Percentiles rank a stretch among this genome's conserved stretches.
Evolutionary conservation across 2,329 filamentous ascomycete genomes (phyloP).

Genomic region (Cladosporium sp.): DNA sequence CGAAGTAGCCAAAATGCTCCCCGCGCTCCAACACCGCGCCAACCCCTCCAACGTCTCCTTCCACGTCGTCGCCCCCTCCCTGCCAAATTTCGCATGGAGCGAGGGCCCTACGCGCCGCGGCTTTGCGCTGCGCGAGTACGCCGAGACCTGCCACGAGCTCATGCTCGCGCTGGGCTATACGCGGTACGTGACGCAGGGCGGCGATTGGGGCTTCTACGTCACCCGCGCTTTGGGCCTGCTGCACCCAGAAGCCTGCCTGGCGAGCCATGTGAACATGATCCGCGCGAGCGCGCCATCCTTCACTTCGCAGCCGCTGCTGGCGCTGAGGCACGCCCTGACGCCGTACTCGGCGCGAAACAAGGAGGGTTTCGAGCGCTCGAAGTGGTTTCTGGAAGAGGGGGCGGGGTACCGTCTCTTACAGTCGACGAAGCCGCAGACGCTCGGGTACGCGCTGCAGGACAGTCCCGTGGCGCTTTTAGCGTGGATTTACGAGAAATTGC

Average conservation of each 20-base stretch:
- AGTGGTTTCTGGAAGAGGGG: conserved; percentile 57
- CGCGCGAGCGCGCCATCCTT: conserved; percentile 49
- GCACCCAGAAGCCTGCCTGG: conserved; percentile 56
- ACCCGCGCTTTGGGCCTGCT: conserved; percentile 57
- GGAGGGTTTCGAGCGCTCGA: conserved; percentile 48
- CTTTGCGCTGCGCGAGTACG: conserved; percentile 58
- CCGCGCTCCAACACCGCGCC: conserved; percentile 36
- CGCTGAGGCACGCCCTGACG: conserved; percentile 52
- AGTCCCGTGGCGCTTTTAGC: conserved; percentile 66
- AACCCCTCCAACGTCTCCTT: conserved; percentile 45
- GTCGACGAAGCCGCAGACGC: conserved; percentile 66
- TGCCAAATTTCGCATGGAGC: conserved; percentile 57
- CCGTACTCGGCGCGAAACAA: conserved; percentile 52
- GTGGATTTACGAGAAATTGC: conserved; percentile 79
- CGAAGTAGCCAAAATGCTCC: conserved; percentile 61
- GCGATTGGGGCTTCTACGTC: conserved; percentile 66
- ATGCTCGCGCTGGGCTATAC: conserved; percentile 66
- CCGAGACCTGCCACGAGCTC: conserved; percentile 62
- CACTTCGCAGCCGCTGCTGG: conserved; percentile 52
- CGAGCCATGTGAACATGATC: conserved; percentile 60
- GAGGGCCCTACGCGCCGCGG: conserved; percentile 48
- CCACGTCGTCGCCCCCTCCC: conserved; percentile 49
- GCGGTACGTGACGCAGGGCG: conserved; percentile 58
- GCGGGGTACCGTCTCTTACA: conserved; percentile 58
- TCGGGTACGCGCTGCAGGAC: conserved; percentile 66